Conservation (phyloP, 768 basidiomycete genomes). For the Russula earlei region DNA sequence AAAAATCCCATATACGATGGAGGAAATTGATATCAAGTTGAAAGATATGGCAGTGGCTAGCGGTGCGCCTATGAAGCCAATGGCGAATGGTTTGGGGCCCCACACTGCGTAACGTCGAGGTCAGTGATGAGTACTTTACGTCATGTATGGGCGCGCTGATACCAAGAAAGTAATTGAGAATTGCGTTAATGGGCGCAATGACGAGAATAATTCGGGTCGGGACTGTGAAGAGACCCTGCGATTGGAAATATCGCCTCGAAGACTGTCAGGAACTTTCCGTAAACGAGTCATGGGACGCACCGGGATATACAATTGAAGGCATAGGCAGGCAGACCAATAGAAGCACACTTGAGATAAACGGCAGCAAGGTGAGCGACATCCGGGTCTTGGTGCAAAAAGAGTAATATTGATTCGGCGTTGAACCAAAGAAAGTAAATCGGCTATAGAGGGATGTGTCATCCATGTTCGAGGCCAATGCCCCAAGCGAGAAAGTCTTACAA, state of each 20-base stretch:
- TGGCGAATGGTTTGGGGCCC: conserved; percentile 67
- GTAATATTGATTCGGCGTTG: conserved; percentile 69
- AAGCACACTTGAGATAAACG: conserved; percentile 66
- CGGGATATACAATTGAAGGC: conserved; percentile 46
- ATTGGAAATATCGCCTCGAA: conserved; percentile 66
- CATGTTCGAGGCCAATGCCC: not conserved
- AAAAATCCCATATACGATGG: conserved; percentile 52
- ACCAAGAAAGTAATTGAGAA: conserved; percentile 84
- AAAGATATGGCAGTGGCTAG: conserved; percentile 83
- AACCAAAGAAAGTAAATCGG: conserved; percentile 68
- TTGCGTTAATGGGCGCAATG: conserved; percentile 77
- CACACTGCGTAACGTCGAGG: conserved; percentile 40
- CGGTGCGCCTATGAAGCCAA: conserved; percentile 91
- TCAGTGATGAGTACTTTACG: not conserved
- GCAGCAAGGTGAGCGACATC: conserved; percentile 74
- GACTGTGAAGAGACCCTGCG: conserved; percentile 75
- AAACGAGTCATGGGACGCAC: conserved; percentile 22
- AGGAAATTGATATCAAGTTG: conserved; percentile 66
- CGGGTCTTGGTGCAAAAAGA: conserved; percentile 69
- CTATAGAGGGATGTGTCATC: conserved; percentile 20
- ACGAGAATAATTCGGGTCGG: conserved; percentile 78
- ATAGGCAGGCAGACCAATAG: conserved; percentile 73
- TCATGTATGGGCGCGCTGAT: conserved; percentile 16
- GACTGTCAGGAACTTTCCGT: not conserved
- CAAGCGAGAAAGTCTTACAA: conserved; percentile 37